Percentiles rank a stretch among this genome's conserved stretches.
Evolutionary conservation across 768 basidiomycete genomes (phyloP).

Genomic region (Aureoboletus auriporus): DNA sequence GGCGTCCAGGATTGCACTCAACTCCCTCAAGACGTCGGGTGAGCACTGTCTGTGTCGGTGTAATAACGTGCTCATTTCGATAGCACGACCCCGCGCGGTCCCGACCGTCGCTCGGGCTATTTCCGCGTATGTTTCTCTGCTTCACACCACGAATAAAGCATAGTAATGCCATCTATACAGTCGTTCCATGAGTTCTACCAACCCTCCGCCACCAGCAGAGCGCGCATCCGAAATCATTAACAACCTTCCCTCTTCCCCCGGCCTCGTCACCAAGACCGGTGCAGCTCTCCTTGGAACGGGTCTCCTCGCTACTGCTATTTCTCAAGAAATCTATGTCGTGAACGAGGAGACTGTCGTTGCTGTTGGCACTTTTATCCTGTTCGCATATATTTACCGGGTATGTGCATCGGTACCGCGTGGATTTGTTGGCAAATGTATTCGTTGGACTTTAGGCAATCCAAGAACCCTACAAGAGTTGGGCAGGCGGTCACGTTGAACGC

Average conservation of each 20-base stretch:
- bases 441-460: constrained; percentile 53
- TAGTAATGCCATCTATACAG: constrained; percentile 33
- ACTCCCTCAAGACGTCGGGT: constrained; percentile 61
- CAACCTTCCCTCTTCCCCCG: constrained; percentile 78
- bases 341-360: constrained; percentile 95
- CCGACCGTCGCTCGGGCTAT: constrained; percentile 44
- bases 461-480: constrained; percentile 92
- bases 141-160: constrained; percentile 4
- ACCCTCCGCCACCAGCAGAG: constrained; percentile 72
- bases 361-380: constrained; percentile 77
- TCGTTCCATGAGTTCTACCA: constrained; percentile 58
- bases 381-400: constrained; percentile 80
- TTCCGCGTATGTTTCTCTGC: constrained; percentile 40
- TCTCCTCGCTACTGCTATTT: constrained; percentile 86
- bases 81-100: constrained; percentile 55
- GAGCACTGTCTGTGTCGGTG: constrained; percentile 7
- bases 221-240: constrained; percentile 89
- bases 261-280: constrained; percentile 93
- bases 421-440: constrained; percentile 8
- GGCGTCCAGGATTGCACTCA: constrained; percentile 71
- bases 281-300: constrained; percentile 89
- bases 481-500: constrained; percentile 78
- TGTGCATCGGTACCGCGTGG: constrained; percentile 17
- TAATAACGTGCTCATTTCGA: constrained; percentile 1
- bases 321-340: constrained; percentile 94